Evolutionary conservation across 2,329 filamentous ascomycete genomes (phyloP).

Genomic region (Xylaria hypoxylon): DNA sequence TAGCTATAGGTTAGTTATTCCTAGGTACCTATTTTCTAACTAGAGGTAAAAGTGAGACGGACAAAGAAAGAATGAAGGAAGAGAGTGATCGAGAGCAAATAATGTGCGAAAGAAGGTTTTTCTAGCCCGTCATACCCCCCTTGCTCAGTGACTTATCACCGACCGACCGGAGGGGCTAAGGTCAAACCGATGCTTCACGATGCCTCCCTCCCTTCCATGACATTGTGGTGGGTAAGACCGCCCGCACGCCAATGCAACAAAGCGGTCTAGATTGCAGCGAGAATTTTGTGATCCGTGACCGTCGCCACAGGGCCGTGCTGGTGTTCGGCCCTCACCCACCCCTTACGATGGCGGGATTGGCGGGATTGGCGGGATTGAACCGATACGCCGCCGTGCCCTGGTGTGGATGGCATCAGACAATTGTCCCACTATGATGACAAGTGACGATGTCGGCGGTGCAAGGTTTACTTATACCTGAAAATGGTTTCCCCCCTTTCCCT

Average conservation of each 20-base stretch:
- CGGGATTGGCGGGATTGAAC: conserved; percentile 2
- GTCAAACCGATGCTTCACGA: conserved; percentile 28
- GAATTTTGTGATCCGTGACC: not conserved
- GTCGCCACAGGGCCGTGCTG: not conserved
- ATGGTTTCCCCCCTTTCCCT: not conserved
- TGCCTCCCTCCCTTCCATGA: conserved; percentile 5
- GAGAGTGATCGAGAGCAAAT: not conserved
- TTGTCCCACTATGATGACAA: conserved; percentile 23
- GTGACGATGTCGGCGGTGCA: conserved; percentile 29
- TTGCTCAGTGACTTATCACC: conserved; percentile 7
- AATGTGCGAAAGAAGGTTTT: conserved; percentile 13
- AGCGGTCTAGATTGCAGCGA: conserved; percentile 9
- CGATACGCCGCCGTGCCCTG: no score
- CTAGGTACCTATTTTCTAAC: conserved; percentile 14
- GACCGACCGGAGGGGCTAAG: conserved; percentile 21
- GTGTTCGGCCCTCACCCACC: not conserved
- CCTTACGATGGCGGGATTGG: not conserved
- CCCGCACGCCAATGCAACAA: conserved; percentile 12
- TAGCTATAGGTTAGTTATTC: conserved; percentile 11
- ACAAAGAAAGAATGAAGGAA: not conserved
- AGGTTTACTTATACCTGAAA: conserved; percentile 14
- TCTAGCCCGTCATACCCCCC: not conserved
- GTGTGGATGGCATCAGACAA: conserved; percentile 8
- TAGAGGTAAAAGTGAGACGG: not conserved
- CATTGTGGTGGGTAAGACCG: conserved; percentile 4